phyloP scores from a whole-genome alignment of 495 filamentous ascomycete genomes.

The Sordaria brevicollis region DNA sequence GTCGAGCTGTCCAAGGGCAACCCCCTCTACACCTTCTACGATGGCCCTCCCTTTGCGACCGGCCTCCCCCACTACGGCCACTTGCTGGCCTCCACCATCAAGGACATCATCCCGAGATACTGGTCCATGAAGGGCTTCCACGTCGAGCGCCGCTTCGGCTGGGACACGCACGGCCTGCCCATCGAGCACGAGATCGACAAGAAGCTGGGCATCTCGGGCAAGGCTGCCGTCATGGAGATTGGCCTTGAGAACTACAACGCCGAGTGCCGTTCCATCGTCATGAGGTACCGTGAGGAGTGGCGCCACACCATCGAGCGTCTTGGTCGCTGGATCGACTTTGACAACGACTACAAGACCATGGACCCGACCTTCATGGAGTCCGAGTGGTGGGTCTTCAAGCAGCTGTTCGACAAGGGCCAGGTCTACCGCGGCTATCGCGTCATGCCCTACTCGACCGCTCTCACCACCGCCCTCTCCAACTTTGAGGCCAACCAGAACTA shows the following conservation, averaged over 20 bases:
- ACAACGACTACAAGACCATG: conserved; percentile 99
- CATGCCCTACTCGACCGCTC: conserved; percentile 90
- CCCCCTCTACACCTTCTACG: conserved; percentile 74
- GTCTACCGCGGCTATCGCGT: conserved; percentile 85
- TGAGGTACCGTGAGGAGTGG: conserved; percentile 88
- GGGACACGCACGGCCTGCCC: conserved; percentile 93
- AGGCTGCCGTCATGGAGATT: conserved; percentile 76
- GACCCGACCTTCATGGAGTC: conserved; percentile 92
- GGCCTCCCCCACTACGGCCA: conserved; percentile 94
- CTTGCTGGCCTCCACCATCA: conserved; percentile 90
- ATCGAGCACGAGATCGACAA: conserved; percentile 99
- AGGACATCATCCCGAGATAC: conserved; percentile 92
- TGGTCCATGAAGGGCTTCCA: conserved; percentile 97
- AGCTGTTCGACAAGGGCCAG: conserved; percentile 76
- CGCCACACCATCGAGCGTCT: conserved; percentile 77
- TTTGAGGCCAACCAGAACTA: conserved; percentile 94
- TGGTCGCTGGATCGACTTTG: conserved; percentile 97
- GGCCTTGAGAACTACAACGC: conserved; percentile 88
- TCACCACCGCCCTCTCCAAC: conserved; percentile 84
- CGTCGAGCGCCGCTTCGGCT: conserved; percentile 61
- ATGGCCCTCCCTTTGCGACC: conserved; percentile 51
- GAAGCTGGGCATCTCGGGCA: conserved; percentile 81
- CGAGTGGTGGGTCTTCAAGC: conserved; percentile 94
- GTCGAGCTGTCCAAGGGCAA: conserved; percentile 48
- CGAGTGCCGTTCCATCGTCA: conserved; percentile 89